Conservation (phyloP, 2,329 filamentous ascomycete genomes). For the Decorospora gaudefroyi region DNA sequence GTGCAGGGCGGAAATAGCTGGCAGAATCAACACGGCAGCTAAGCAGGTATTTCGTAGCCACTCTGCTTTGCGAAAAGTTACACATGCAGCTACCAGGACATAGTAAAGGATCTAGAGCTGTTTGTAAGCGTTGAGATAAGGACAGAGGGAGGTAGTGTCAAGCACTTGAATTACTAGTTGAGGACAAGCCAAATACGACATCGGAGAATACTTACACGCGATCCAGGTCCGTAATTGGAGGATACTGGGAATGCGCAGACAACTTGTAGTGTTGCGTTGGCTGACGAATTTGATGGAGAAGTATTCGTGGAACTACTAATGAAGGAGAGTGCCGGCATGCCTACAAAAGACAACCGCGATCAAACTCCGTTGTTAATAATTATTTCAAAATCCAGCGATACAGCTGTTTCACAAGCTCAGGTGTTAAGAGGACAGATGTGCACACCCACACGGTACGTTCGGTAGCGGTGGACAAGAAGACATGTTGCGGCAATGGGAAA, state of each 20-base stretch:
- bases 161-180: too few species aligned
- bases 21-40: conserved; percentile 63
- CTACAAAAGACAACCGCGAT: too few species aligned
- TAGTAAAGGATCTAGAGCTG: conserved; percentile 56
- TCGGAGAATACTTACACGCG: conserved; percentile 52
- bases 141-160: too few species aligned
- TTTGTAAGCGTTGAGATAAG: conserved; percentile 43
- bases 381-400: too few species aligned
- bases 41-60: conserved; percentile 68
- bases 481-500: conserved; percentile 11
- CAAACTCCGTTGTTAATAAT: too few species aligned
- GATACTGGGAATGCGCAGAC: conserved; percentile 63
- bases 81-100: conserved; percentile 64
- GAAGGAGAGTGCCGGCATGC: too few species aligned
- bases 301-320: conserved; percentile 12
- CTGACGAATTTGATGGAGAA: conserved; percentile 19
- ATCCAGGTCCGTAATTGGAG: conserved; percentile 62
- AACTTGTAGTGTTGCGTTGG: conserved; percentile 47
- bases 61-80: conserved; percentile 63
- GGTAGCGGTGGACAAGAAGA: conserved; percentile 11
- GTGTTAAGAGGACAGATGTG: too few species aligned
- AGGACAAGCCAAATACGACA: too few species aligned
- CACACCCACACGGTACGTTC: conserved; percentile 44
- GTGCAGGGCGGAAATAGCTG: conserved; percentile 67
- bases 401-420: too few species aligned